Conservation (phyloP, 768 basidiomycete genomes). For the Cantharellus cinnabarinus region DNA sequence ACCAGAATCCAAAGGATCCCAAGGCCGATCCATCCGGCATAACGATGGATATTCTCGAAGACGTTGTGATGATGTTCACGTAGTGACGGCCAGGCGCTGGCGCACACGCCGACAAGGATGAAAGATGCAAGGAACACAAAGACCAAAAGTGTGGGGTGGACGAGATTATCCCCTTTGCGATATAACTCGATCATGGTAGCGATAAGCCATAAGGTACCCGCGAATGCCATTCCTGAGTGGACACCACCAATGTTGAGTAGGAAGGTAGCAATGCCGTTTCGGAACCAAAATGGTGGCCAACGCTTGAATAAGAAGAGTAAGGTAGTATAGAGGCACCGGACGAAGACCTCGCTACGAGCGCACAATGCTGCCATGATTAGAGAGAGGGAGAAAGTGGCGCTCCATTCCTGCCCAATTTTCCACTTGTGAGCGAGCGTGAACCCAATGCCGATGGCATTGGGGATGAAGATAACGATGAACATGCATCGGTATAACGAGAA, state of each 20-base stretch:
- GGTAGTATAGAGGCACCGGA: background rate
- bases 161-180: background rate
- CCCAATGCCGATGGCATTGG: background rate
- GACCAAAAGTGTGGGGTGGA: background rate
- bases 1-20: conserved; percentile 38
- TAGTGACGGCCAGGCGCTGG: conserved; percentile 26
- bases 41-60: conserved; percentile 37
- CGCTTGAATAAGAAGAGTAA: background rate
- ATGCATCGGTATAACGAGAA: background rate
- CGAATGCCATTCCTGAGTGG: background rate
- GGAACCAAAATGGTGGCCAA: background rate
- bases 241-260: background rate
- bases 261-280: background rate
- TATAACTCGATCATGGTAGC: too few species aligned
- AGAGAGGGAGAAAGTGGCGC: background rate
- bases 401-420: background rate
- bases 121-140: background rate
- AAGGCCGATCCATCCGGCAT: conserved; percentile 34
- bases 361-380: background rate
- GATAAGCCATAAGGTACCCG: background rate
- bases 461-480: background rate
- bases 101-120: background rate
- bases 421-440: background rate
- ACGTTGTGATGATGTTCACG: conserved; percentile 29
- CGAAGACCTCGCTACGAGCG: background rate